Evolutionary conservation across 371 early-diverging fungal genomes (phyloP), one percentile per base, ranked within the genome.

Genomic region (Rozella allomycis): DNA sequence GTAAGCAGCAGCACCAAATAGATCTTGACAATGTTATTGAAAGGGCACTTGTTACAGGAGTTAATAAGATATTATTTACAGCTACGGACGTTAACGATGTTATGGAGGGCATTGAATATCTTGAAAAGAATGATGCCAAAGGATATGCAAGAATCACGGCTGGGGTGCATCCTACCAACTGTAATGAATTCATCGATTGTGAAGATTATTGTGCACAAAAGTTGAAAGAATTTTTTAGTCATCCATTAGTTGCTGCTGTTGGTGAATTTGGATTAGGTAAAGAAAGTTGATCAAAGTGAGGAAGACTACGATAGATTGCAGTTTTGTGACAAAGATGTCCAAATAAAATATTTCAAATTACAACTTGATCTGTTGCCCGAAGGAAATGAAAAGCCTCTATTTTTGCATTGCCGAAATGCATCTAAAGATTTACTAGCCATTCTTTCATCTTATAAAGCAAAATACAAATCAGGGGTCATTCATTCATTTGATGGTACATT

Each of bases 401-500:
- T 32, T 22, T 32, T 32, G 22, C 32, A 32, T 16, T 6, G 16
- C 16, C 5, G 32, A 7, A 14, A 7, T n/a, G 6, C 32, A 5
- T 7, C 18, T 17, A 5, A 7, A 8, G 32, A 32, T n/a, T 32
- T 32, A 17, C 5, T 10, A 5, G 16, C 7, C 6, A n/a, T 20
- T n/a, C n/a, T n/a, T n/a, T n/a, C n/a, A n/a, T n/a, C n/a, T n/a
- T n/a, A n/a, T n/a, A n/a, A 18, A 8, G 6, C 7, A 32, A 22
- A 32, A 32, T 17, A n/a, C 32, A 32, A 7, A 18, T 18, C 11
- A 32, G 58, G 58, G 23, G 55, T 61, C 23, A 46, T 61, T 13
- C 62, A 61, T 31, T 46, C 47, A n/a, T 61, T 54, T 37, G 50
- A 49, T n/a, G 55, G 56, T 5, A 47, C 37, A 4, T 3, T 43